phyloP scores from a whole-genome alignment of 805 yeast species.

The Blastobotrys robertii region DNA sequence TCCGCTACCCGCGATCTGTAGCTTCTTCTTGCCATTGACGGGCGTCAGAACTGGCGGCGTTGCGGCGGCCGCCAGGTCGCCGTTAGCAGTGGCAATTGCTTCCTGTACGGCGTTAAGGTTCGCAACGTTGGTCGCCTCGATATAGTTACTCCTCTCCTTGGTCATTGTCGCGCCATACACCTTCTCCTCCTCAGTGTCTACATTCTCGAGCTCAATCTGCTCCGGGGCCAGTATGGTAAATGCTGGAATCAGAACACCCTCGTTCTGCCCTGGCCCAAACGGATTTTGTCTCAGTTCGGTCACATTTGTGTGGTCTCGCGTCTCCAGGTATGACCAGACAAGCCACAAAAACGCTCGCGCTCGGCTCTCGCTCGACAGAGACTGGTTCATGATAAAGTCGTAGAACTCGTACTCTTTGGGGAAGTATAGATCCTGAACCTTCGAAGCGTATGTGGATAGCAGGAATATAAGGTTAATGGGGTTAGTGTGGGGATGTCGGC shows the following conservation, averaged over 20 bases:
- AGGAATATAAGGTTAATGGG: conserved; percentile 70
- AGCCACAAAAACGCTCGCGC: conserved; percentile 76
- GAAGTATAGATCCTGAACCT: conserved; percentile 36
- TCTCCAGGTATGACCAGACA: conserved; percentile 69
- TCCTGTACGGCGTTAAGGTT: background rate
- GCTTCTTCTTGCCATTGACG: background rate
- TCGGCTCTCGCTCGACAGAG: conserved; percentile 53
- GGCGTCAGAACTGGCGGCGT: background rate
- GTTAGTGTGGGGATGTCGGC: conserved; percentile 40
- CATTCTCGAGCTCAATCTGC: conserved; percentile 29
- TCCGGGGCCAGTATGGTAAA: conserved; percentile 22
- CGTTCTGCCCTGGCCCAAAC: conserved; percentile 33
- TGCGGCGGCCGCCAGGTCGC: background rate
- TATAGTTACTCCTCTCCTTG: conserved; percentile 29
- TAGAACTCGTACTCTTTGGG: conserved; percentile 43
- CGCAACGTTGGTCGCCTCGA: conserved; percentile 17
- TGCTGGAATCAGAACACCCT: conserved; percentile 34
- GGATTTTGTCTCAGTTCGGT: conserved; percentile 47
- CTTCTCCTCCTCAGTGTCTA: conserved; percentile 36
- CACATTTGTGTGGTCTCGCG: conserved; percentile 22
- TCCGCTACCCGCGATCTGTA: background rate
- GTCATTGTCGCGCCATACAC: conserved; percentile 36
- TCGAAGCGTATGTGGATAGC: conserved; percentile 51
- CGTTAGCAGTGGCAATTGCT: background rate
- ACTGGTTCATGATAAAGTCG: conserved; percentile 60